These are phyloP conservation scores for Protostelium mycophagum DNA, from an alignment of 78 protist genomes.

Conservation along the genomic window DNA sequence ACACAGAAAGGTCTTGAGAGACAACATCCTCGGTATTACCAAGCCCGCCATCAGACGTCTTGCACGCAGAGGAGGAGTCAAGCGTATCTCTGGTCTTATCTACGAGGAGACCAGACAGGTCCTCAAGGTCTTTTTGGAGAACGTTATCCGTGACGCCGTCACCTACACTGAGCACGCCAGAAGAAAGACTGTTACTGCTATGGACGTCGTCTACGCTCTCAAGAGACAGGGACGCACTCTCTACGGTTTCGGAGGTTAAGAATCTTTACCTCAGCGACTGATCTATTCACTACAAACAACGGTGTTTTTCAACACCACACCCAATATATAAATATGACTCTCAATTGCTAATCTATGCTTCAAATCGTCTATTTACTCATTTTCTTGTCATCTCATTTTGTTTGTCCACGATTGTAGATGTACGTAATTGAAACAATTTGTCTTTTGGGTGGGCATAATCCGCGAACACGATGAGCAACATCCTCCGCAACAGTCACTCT, in stretches of 20 bases:
- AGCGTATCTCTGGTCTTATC: conserved; percentile 93
- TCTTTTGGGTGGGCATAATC: too few relatives aligned
- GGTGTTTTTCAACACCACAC: background rate
- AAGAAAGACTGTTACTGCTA: conserved; percentile 94
- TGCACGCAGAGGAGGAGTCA: conserved; percentile 91
- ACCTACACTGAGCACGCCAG: conserved; percentile 96
- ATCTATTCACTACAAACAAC: background rate
- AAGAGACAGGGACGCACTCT: conserved; percentile 95
- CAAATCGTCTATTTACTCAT: too few relatives aligned
- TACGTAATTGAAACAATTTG: too few relatives aligned
- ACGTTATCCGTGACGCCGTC: conserved; percentile 83
- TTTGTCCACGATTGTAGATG: too few relatives aligned
- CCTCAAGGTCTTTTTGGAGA: conserved; percentile 82
- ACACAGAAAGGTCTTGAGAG: conserved; percentile 88
- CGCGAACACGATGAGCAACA: background rate
- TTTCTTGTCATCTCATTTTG: too few relatives aligned
- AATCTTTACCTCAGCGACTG: background rate
- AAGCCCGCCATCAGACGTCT: conserved; percentile 96
- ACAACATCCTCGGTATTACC: conserved; percentile 93
- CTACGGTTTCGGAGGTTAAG: conserved; percentile 91
- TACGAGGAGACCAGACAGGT: conserved; percentile 95
- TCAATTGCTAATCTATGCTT: too few relatives aligned
- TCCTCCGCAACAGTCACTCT: background rate
- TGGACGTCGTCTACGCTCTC: conserved; percentile 95
- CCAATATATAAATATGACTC: background rate